Conservation (phyloP, 352 stramenopile genomes). For the Poterioochromonas sp. region DNA sequence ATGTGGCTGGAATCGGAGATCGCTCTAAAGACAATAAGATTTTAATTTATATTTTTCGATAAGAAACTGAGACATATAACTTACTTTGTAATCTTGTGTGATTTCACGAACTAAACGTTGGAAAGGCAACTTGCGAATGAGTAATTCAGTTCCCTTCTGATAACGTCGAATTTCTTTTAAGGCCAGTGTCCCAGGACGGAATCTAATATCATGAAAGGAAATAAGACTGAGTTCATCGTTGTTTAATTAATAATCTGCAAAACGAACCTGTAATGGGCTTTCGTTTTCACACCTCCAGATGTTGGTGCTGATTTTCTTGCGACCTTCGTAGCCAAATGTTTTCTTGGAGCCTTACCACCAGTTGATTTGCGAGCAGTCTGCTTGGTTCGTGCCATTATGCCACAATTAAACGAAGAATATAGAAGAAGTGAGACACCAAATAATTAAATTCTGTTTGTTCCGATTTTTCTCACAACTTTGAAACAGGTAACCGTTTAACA, state of each 20-base stretch:
- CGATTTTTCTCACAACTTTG: too few relatives aligned
- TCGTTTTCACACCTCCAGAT: slow-evolving; percentile 84
- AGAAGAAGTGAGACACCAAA: too few relatives aligned
- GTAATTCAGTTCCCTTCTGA: slow-evolving; percentile 78
- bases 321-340: slow-evolving; percentile 80
- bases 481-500: too few relatives aligned
- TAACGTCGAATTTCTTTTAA: slow-evolving; percentile 80
- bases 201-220: slow-evolving; percentile 40
- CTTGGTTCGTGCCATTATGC: slow-evolving; percentile 78
- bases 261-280: too few relatives aligned
- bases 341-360: slow-evolving; percentile 80
- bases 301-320: slow-evolving; percentile 76
- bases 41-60: too few relatives aligned
- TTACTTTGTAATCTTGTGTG: slow-evolving; percentile 81
- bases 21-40: slow-evolving; percentile 51
- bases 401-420: too few relatives aligned
- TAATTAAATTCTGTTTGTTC: too few relatives aligned
- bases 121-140: slow-evolving; percentile 79
- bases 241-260: too few relatives aligned
- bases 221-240: too few relatives aligned
- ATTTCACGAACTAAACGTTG: slow-evolving; percentile 80
- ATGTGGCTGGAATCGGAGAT: slow-evolving; percentile 87
- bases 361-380: slow-evolving; percentile 88
- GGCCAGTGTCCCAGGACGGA: slow-evolving; percentile 69
- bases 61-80: too few relatives aligned